Conservation (phyloP, 352 stramenopile genomes). For the Heterotrichella gracilis region DNA sequence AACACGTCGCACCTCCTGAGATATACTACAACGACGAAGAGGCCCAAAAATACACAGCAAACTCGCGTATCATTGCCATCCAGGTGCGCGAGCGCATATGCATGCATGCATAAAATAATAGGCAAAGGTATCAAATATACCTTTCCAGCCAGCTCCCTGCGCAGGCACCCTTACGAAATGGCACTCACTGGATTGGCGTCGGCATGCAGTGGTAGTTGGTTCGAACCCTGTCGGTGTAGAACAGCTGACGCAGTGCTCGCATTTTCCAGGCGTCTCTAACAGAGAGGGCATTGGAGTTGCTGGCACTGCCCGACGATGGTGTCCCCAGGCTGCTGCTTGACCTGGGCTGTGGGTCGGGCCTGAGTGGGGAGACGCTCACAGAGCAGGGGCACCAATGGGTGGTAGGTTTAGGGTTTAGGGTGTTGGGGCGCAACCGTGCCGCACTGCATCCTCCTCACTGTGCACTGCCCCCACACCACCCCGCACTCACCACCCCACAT, state of each 20-base stretch:
- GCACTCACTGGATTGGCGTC: too few relatives aligned
- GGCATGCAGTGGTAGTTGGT: too few relatives aligned
- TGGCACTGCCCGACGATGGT: conserved; percentile 53
- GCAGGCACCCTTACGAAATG: too few relatives aligned
- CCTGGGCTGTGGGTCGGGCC: conserved; percentile 69
- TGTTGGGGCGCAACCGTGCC: not conserved
- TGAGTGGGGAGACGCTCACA: conserved; percentile 40
- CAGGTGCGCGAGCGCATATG: conserved; percentile 69
- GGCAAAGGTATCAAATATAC: too few relatives aligned
- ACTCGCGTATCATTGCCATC: conserved; percentile 54
- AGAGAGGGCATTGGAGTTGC: too few relatives aligned
- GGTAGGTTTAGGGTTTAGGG: not conserved
- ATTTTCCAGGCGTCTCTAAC: too few relatives aligned
- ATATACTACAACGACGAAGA: conserved; percentile 60
- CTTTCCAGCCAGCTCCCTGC: too few relatives aligned
- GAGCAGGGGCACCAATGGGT: too few relatives aligned
- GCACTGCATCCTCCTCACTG: not conserved
- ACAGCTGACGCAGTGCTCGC: too few relatives aligned
- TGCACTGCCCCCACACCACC: not conserved
- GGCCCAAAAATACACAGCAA: conserved; percentile 55
- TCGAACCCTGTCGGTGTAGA: too few relatives aligned
- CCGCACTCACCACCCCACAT: not conserved
- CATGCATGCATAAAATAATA: too few relatives aligned
- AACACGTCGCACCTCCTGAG: conserved; percentile 23
- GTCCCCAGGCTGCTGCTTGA: conserved; percentile 61